Evolutionary conservation across 768 basidiomycete species (phyloP).

Genomic region (Leccinum subgranulosum): DNA sequence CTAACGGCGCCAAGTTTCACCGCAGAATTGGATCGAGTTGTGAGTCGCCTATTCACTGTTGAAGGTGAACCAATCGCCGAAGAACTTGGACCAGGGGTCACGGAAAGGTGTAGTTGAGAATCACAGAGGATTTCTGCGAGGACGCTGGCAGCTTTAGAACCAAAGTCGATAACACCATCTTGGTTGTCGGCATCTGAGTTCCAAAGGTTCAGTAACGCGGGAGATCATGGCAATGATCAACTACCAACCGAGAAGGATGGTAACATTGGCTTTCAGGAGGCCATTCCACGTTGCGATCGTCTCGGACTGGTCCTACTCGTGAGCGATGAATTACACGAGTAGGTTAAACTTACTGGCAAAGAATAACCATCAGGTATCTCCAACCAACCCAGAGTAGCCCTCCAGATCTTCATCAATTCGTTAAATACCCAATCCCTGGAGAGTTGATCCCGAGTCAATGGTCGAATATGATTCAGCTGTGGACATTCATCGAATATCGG

Average conservation of each 20-base stretch:
- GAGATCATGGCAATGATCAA: slow-evolving; percentile 3
- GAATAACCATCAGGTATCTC: slow-evolving; percentile 43
- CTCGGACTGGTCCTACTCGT: slow-evolving; percentile 35
- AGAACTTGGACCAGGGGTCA: slow-evolving; percentile 22
- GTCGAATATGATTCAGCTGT: slow-evolving; percentile 49
- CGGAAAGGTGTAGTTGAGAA: slow-evolving; percentile 40
- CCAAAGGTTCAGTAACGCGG: slow-evolving; percentile 5
- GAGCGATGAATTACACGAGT: neutral
- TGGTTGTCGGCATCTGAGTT: slow-evolving; percentile 43
- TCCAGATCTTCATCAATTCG: slow-evolving; percentile 54
- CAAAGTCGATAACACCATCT: slow-evolving; percentile 38
- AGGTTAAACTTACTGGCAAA: slow-evolving; percentile 45
- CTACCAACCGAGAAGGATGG: slow-evolving; percentile 52
- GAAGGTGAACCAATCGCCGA: slow-evolving; percentile 5
- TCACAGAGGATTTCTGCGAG: slow-evolving; percentile 51
- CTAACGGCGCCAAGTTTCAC: slow-evolving; percentile 58
- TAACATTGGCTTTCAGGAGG: slow-evolving; percentile 49
- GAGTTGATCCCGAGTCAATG: slow-evolving; percentile 58
- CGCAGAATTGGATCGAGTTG: slow-evolving; percentile 37
- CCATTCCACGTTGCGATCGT: slow-evolving; percentile 56
- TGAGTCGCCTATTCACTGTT: slow-evolving; percentile 1
- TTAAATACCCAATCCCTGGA: slow-evolving; percentile 49
- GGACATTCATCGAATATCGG: slow-evolving; percentile 54
- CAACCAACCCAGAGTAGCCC: slow-evolving; percentile 40
- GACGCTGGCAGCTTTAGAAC: slow-evolving; percentile 38